Conservation (phyloP, 306 rosid species). For the Trifolium fragiferum region DNA sequence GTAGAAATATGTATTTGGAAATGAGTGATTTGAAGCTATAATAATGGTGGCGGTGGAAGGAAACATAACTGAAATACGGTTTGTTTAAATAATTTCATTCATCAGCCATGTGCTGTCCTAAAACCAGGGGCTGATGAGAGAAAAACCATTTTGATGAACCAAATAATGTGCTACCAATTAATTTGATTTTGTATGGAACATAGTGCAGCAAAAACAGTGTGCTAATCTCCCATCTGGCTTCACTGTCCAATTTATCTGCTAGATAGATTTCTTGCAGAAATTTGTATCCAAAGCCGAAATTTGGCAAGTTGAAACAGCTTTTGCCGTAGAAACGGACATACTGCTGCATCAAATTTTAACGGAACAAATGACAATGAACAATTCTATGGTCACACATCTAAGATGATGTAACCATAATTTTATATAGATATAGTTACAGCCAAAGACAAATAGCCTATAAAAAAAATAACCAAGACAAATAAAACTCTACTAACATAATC, state of each 20-base stretch:
- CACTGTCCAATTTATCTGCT: slow-evolving; percentile 6
- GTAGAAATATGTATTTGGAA: background rate
- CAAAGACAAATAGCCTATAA: no score
- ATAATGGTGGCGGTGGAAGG: slow-evolving; percentile 29
- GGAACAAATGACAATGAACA: no score
- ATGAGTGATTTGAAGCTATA: background rate
- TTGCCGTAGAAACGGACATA: background rate
- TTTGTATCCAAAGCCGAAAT: background rate
- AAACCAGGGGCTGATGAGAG: slow-evolving; percentile 50
- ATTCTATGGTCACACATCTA: no score
- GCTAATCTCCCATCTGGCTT: slow-evolving; percentile 33
- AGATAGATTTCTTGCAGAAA: background rate
- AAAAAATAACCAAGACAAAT: no score
- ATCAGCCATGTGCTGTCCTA: background rate
- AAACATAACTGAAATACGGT: background rate
- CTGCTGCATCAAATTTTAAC: no score
- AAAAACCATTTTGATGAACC: slow-evolving; percentile 40
- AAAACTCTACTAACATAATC: no score
- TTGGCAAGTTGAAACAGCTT: background rate
- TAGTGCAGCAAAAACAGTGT: slow-evolving; percentile 40
- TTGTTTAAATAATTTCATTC: background rate
- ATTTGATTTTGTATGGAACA: slow-evolving; percentile 43
- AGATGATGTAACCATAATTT: no score
- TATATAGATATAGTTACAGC: no score
- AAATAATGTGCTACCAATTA: background rate